Evolutionary conservation across 768 basidiomycete genomes (phyloP).

Genomic region (Hypholoma sublateritium): DNA sequence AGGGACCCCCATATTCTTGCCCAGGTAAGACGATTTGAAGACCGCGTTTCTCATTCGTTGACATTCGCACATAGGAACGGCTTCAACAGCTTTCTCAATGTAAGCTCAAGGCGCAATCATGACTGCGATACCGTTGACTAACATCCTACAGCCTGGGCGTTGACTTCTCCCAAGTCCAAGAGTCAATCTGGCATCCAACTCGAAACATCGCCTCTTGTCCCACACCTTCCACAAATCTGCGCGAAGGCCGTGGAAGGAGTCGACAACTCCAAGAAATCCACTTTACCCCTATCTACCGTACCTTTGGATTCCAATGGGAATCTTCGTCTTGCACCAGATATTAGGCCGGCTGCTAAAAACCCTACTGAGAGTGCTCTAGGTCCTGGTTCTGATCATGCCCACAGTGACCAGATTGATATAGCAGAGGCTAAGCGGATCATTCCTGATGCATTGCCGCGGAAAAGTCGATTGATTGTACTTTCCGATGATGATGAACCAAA

Average conservation of each 20-base stretch:
- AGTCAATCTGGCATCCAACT: neutral
- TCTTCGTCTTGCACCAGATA: neutral
- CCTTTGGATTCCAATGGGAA: constrained; percentile 1
- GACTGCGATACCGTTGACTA: too few species aligned
- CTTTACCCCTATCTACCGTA: neutral
- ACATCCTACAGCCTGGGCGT: constrained; percentile 8
- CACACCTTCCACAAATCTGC: neutral
- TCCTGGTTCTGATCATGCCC: neutral
- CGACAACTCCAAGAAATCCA: neutral
- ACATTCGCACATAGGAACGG: constrained; percentile 8
- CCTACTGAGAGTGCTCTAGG: neutral
- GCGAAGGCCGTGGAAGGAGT: neutral
- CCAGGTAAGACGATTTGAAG: constrained; percentile 3
- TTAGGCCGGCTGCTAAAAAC: neutral
- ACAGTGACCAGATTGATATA: neutral
- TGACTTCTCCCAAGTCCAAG: neutral
- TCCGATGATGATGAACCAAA: too few species aligned
- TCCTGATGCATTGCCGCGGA: too few species aligned
- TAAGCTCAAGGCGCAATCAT: neutral
- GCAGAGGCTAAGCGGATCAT: too few species aligned
- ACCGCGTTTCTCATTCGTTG: neutral
- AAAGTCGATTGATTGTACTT: too few species aligned
- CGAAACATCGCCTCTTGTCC: constrained; percentile 1
- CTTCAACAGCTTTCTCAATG: constrained; percentile 16
- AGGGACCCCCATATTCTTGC: constrained; percentile 4